A percentile compares a stretch with the other conserved stretches of the same genome.
Conservation (phyloP, 2,329 filamentous ascomycete genomes). For the Fusarium coffeatum region DNA sequence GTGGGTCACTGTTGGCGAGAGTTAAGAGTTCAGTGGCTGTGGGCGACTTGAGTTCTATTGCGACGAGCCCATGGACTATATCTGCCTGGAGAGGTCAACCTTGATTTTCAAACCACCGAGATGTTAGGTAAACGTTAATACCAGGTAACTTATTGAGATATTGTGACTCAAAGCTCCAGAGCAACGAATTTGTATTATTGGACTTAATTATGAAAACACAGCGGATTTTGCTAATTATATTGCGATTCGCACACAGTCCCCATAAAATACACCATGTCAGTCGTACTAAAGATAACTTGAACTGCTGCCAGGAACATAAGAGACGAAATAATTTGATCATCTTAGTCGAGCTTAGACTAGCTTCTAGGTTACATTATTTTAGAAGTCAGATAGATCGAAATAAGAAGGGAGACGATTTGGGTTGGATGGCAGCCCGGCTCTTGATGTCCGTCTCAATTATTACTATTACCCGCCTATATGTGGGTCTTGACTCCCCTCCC, state of each 20-base stretch:
- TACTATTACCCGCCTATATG: neutral
- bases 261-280: neutral
- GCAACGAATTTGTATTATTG: neutral
- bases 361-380: neutral
- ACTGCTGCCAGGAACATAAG: neutral
- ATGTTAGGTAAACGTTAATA: neutral
- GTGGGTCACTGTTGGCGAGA: neutral
- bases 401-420: too few relatives aligned
- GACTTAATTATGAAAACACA: neutral
- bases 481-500: neutral
- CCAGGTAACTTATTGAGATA: neutral
- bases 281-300: too few relatives aligned
- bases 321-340: neutral
- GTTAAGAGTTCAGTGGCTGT: neutral
- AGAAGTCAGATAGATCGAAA: too few relatives aligned
- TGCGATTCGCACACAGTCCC: neutral
- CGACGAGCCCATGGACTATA: neutral
- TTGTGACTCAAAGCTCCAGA: neutral
- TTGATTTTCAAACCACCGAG: neutral
- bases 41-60: neutral
- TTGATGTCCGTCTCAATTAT: too few relatives aligned
- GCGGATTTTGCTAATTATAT: neutral
- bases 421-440: too few relatives aligned
- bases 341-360: neutral
- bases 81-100: neutral